Conservation (phyloP, 2,329 filamentous ascomycete genomes). For the Salinomyces thailandicus region DNA sequence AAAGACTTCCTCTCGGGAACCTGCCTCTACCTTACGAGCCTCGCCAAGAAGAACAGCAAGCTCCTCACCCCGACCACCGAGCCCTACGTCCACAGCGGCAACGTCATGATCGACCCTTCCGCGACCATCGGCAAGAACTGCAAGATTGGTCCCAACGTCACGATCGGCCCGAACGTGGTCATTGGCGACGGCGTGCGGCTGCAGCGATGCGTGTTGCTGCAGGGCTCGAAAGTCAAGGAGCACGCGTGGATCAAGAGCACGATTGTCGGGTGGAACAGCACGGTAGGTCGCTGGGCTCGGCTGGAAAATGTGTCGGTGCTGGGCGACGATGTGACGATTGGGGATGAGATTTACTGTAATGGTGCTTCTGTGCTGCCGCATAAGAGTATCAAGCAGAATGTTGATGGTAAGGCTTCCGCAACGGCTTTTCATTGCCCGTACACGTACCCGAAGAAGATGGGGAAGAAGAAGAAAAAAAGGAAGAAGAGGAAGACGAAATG, state of each 20-base stretch:
- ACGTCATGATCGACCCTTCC: slow-evolving; percentile 86
- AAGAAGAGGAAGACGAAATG: too few relatives aligned
- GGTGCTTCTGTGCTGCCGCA: slow-evolving; percentile 80
- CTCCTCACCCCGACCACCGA: slow-evolving; percentile 60
- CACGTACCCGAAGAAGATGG: too few relatives aligned
- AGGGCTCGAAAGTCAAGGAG: slow-evolving; percentile 90
- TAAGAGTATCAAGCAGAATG: slow-evolving; percentile 98
- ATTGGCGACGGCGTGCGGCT: slow-evolving; percentile 89
- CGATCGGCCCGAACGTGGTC: slow-evolving; percentile 84
- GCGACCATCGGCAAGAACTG: slow-evolving; percentile 98
- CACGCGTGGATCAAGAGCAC: slow-evolving; percentile 98
- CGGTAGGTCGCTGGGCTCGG: slow-evolving; percentile 87
- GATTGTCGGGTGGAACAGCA: slow-evolving; percentile 97
- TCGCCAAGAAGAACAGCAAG: slow-evolving; percentile 83
- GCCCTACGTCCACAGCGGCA: slow-evolving; percentile 80
- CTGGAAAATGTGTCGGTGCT: slow-evolving; percentile 97
- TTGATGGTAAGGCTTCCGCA: slow-evolving; percentile 55
- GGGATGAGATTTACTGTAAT: slow-evolving; percentile 97
- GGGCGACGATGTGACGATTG: slow-evolving; percentile 94
- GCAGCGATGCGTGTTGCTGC: slow-evolving; percentile 82
- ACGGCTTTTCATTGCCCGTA: not conserved
- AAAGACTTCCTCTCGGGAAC: slow-evolving; percentile 97
- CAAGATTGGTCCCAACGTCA: slow-evolving; percentile 94
- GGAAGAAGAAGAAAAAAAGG: too few relatives aligned
- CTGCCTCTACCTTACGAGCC: slow-evolving; percentile 87